Evolutionary conservation across 2,329 filamentous ascomycete genomes (phyloP), one percentile per base, ranked within the genome.

Genomic region (Zalaria sp.): DNA sequence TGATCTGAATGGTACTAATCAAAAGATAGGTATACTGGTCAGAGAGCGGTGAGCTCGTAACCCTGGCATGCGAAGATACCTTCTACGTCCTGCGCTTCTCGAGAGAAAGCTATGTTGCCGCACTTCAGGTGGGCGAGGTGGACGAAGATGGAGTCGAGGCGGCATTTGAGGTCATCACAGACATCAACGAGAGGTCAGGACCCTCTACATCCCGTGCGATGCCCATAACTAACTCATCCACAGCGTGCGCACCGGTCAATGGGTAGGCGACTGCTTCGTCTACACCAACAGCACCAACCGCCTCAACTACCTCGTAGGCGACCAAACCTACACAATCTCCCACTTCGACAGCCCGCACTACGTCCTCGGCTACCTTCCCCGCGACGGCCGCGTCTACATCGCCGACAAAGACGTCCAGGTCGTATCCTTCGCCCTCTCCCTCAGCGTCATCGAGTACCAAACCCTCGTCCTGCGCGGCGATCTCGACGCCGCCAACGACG

Each of bases 181-280:
- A 96, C 59, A 87, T 95, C 57, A 89, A 82, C 57, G 91, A 96
- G 66, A 84, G 75, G 79, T 82, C 63, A 56, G 69, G 53, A 27
- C 25, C 7, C 7, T 32, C 29, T 32, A 7, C n/a, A n/a, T n/a
- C 29, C 29, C 7, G 29, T 7, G 25, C 8, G 25, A 43, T 38
- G 25, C 46, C 60, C 53, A 55, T 52, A 43, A 45, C 29, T 37
- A 18, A 18, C 18, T 18, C 18, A 18, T 27, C 29, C 18, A 42
- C 47, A 85, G 81, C 49, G 87, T 96, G 40, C 83, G 85, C 49
- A 95, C 89, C 18, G 91, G 89, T 52, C 84, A 93, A 67, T 98
- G 91, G 91, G 84, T 98, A 43, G 91, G 91, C 47, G 91, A 98
- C 67, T 94, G 89, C 68, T 94, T 98, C 72, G 88, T 96, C 60